These are phyloP conservation scores for Lecanicillium sp. DNA, from an alignment of 2,329 filamentous ascomycete species.

Conservation along the genomic window DNA sequence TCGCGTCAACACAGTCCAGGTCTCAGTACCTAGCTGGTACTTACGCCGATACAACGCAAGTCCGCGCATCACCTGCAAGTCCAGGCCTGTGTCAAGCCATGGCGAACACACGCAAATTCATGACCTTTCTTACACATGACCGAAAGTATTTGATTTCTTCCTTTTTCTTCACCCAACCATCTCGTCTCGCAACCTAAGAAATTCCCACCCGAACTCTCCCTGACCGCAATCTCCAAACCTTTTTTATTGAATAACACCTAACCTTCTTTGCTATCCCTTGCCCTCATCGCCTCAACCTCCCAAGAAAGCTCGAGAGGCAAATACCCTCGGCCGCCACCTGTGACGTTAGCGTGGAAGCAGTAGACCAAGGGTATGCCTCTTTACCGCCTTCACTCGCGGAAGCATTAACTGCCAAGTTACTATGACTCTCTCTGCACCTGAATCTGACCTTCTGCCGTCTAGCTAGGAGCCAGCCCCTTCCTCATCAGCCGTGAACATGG, in stretches of 20 bases:
- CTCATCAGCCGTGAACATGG: conserved; percentile 17
- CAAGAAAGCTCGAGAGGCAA: too few species aligned
- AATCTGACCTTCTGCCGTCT: background rate
- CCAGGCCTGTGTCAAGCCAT: background rate
- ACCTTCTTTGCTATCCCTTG: too few species aligned
- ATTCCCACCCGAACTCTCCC: too few species aligned
- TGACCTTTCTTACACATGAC: conserved; percentile 2
- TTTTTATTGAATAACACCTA: too few species aligned
- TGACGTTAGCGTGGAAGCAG: background rate
- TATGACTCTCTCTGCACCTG: background rate
- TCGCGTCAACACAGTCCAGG: too few species aligned
- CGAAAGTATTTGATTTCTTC: background rate
- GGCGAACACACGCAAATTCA: background rate
- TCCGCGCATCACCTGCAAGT: background rate
- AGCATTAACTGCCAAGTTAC: too few species aligned
- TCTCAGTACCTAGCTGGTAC: too few species aligned
- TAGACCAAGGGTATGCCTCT: background rate
- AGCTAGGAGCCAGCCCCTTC: too few species aligned
- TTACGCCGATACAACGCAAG: too few species aligned
- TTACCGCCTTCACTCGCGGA: background rate
- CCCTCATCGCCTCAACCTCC: too few species aligned
- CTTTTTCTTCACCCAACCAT: background rate
- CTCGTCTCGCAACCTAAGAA: background rate
- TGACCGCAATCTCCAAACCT: too few species aligned
- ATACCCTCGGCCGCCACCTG: too few species aligned